phyloP scores from a whole-genome alignment of 208 protist genomes.

The Balamuthia mandrillaris region DNA sequence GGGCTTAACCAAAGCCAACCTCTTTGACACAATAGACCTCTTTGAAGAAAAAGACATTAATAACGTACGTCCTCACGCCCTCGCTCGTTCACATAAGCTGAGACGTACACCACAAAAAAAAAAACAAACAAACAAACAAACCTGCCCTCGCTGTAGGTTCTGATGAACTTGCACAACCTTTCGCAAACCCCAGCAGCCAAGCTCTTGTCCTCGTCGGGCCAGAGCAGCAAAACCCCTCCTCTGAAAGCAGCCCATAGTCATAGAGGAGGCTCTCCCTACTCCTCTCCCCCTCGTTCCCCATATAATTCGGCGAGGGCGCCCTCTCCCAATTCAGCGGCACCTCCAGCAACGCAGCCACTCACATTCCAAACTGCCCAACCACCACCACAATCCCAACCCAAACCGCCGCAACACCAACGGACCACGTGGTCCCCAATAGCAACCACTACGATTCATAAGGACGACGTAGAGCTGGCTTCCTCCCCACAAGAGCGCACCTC shows the following conservation, averaged over 20 bases:
- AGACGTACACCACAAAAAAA: neutral
- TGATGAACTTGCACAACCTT: constrained; percentile 4
- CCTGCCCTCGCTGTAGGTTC: neutral
- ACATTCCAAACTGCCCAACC: neutral
- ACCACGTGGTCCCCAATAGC: neutral
- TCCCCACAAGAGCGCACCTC: neutral
- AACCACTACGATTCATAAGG: neutral
- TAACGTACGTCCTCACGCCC: neutral
- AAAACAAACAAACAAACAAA: neutral
- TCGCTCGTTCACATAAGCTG: neutral
- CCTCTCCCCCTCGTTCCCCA: neutral
- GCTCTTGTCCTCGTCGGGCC: neutral
- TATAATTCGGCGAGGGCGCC: neutral
- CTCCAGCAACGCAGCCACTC: neutral
- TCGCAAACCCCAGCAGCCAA: neutral
- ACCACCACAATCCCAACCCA: neutral
- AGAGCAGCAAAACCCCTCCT: neutral
- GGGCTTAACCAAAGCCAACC: neutral
- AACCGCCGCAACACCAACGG: neutral
- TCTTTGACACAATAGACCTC: constrained; percentile 42
- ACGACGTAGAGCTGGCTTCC: neutral
- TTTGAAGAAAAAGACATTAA: constrained; percentile 41
- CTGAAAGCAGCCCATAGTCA: neutral
- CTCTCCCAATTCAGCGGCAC: neutral
- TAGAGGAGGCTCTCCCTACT: neutral